Evolutionary conservation across 805 yeast genomes (phyloP).

Genomic region (Metschnikowia cubensis): DNA sequence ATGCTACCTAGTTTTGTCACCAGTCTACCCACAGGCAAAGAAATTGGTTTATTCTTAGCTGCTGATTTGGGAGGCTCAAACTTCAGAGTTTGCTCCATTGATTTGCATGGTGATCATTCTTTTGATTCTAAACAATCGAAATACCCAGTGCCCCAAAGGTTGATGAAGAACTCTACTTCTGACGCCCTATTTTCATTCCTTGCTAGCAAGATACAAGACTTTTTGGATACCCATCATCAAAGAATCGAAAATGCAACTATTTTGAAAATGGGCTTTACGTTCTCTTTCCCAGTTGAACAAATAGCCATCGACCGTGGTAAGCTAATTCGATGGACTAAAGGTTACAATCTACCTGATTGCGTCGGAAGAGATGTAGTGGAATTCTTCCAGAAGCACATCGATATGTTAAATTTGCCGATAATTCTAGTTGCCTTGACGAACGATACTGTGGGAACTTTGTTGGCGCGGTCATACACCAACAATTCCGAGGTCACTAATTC

Average conservation of each 20-base stretch:
- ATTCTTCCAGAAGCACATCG: slow-evolving; percentile 66
- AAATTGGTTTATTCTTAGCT: slow-evolving; percentile 77
- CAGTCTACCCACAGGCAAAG: slow-evolving; percentile 78
- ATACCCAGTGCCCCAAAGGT: slow-evolving; percentile 70
- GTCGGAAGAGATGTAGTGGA: slow-evolving; percentile 80
- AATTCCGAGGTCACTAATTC: slow-evolving; percentile 59
- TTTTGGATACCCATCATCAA: slow-evolving; percentile 63
- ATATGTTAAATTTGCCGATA: slow-evolving; percentile 57
- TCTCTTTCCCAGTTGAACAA: slow-evolving; percentile 90
- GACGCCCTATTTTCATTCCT: slow-evolving; percentile 69
- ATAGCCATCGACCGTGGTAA: slow-evolving; percentile 74
- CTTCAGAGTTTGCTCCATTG: slow-evolving; percentile 88
- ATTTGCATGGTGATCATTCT: slow-evolving; percentile 73
- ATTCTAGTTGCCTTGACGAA: slow-evolving; percentile 84
- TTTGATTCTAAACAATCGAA: slow-evolving; percentile 73
- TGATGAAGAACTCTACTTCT: slow-evolving; percentile 61
- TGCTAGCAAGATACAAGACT: slow-evolving; percentile 64
- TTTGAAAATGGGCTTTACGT: slow-evolving; percentile 86
- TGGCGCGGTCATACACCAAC: slow-evolving; percentile 81
- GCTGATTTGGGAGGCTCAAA: slow-evolving; percentile 97
- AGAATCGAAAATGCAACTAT: slow-evolving; percentile 30
- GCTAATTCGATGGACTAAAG: slow-evolving; percentile 94
- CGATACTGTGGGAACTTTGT: slow-evolving; percentile 92
- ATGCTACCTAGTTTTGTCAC: slow-evolving; percentile 95
- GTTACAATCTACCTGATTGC: slow-evolving; percentile 80